Percentiles rank a stretch among this genome's conserved stretches.
phyloP scores from a whole-genome alignment of 768 basidiomycete genomes.

The Lactarius tabidus region DNA sequence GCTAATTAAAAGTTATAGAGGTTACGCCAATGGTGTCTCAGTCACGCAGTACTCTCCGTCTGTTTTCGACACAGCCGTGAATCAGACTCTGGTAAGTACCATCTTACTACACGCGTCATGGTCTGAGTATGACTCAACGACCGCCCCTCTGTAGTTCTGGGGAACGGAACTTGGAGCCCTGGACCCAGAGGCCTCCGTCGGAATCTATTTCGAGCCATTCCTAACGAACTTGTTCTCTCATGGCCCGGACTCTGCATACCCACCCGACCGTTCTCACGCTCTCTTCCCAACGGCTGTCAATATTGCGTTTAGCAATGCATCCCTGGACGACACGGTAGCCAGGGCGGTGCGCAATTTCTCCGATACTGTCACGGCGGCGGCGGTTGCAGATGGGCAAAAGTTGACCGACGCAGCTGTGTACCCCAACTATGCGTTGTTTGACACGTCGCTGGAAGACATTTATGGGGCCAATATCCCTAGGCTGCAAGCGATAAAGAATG shows the following conservation, averaged over 20 bases:
- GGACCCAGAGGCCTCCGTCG: not conserved
- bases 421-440: not conserved
- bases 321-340: not conserved
- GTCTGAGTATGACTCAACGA: not conserved
- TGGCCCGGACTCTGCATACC: not conserved
- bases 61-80: not conserved
- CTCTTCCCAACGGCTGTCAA: not conserved
- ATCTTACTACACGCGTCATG: not conserved
- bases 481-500: not conserved
- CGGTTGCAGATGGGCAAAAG: not conserved
- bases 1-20: not conserved
- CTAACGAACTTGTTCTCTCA: not conserved
- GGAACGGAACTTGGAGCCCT: not conserved
- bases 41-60: not conserved
- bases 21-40: not conserved
- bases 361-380: not conserved
- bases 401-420: not conserved
- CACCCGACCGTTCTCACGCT: not conserved
- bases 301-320: not conserved
- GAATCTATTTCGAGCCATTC: not conserved
- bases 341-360: not conserved
- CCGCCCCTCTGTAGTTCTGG: not conserved
- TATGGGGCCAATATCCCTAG: not conserved
- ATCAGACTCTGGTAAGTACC: not conserved
- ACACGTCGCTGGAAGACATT: not conserved